Conservation (phyloP, 2,329 filamentous ascomycete genomes). For the Neonectria ditissima region DNA sequence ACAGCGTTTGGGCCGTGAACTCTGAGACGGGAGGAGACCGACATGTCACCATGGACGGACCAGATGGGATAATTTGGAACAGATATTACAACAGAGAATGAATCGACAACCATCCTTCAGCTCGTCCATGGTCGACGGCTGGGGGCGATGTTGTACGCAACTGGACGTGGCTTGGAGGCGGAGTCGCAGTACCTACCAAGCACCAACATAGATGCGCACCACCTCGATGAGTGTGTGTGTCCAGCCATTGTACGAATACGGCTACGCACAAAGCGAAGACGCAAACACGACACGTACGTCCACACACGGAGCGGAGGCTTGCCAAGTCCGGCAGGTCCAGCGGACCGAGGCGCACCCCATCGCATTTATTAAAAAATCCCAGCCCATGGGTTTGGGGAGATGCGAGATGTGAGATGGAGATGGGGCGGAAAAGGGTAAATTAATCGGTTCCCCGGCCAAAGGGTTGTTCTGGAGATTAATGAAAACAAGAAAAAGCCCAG, state of each 20-base stretch:
- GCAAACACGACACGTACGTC: conserved; percentile 13
- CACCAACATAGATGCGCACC: no score
- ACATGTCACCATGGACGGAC: background rate
- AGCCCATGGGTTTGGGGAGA: background rate
- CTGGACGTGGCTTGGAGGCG: conserved; percentile 14
- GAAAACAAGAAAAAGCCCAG: background rate
- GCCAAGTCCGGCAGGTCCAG: conserved; percentile 18
- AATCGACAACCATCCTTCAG: background rate
- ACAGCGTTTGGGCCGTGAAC: background rate
- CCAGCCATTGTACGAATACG: conserved; percentile 1
- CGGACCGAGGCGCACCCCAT: background rate
- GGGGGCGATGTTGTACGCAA: conserved; percentile 1
- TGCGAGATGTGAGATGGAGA: conserved; percentile 12
- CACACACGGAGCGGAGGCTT: conserved; percentile 10
- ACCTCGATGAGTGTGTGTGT: no score
- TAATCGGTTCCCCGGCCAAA: conserved; percentile 27
- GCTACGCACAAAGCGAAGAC: conserved; percentile 13
- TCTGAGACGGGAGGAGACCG: background rate
- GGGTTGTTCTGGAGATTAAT: background rate
- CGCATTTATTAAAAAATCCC: conserved; percentile 5
- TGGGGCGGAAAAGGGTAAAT: background rate
- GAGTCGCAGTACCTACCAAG: conserved; percentile 7
- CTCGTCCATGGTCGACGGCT: no score
- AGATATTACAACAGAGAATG: background rate
- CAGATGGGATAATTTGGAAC: no score